phyloP scores from a whole-genome alignment of 1,139 yeast genomes.

The Barnettozyma hawaiiensis region DNA sequence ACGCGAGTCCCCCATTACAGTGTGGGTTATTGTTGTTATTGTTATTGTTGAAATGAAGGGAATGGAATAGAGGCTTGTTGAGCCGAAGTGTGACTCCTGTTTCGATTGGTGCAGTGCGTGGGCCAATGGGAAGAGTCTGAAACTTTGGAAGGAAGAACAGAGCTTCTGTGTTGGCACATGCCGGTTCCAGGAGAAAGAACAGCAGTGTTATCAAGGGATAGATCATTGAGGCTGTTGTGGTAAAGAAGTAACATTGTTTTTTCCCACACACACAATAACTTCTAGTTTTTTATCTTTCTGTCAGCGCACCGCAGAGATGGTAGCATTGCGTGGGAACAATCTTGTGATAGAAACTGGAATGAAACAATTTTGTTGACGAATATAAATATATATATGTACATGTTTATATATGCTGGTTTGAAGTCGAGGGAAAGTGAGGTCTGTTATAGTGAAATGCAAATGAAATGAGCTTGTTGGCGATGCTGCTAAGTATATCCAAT shows the following conservation, averaged over 20 bases:
- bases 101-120: neutral
- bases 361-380: too few species aligned
- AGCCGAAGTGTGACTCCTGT: neutral
- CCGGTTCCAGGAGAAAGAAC: neutral
- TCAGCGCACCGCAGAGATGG: too few species aligned
- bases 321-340: neutral
- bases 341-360: neutral
- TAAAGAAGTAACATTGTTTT: too few species aligned
- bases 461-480: neutral
- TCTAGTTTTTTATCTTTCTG: too few species aligned
- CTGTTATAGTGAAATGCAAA: too few species aligned
- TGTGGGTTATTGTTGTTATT: too few species aligned
- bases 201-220: neutral
- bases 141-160: constrained; percentile 2
- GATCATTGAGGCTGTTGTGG: neutral
- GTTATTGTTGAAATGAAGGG: neutral
- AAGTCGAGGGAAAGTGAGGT: too few species aligned
- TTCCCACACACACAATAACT: too few species aligned
- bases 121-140: neutral
- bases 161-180: constrained; percentile 4
- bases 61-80: neutral
- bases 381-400: too few species aligned
- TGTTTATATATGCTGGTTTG: too few species aligned
- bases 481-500: neutral
- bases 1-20: neutral